Percentiles rank a stretch among this genome's conserved stretches.
Conservation (phyloP, 805 yeast genomes). For the Metschnikowia lunata region DNA sequence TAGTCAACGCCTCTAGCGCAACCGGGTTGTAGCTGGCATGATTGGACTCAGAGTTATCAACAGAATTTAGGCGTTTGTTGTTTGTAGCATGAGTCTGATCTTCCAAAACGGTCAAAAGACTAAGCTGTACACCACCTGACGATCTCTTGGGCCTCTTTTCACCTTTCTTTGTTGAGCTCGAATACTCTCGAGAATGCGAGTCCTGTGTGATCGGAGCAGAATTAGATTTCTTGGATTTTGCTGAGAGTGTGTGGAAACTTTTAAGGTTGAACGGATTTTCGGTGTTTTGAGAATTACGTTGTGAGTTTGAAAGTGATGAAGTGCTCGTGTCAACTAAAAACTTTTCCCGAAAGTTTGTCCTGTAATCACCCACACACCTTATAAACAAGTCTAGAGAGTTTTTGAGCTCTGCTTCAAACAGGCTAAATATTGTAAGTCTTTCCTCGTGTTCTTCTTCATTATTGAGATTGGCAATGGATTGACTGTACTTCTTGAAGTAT, state of each 20-base stretch:
- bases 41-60: neutral
- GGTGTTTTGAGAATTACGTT: conserved; percentile 16
- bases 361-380: conserved; percentile 25
- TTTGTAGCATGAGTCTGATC: conserved; percentile 16
- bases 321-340: conserved; percentile 6
- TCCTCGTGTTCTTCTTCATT: conserved; percentile 34
- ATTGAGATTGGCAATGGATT: conserved; percentile 22
- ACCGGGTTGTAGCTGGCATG: conserved; percentile 33
- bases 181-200: neutral
- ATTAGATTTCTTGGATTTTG: conserved; percentile 17
- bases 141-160: conserved; percentile 27
- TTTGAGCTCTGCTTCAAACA: conserved; percentile 31
- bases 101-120: conserved; percentile 38
- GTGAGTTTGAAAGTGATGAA: conserved; percentile 17
- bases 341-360: conserved; percentile 8
- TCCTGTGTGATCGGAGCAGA: neutral
- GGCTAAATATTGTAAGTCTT: conserved; percentile 32
- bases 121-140: conserved; percentile 36
- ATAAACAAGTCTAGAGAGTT: conserved; percentile 29
- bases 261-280: conserved; percentile 22
- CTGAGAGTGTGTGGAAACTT: conserved; percentile 28
- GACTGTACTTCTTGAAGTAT: conserved; percentile 36
- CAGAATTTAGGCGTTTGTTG: neutral
- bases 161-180: neutral
- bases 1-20: conserved; percentile 35